These are phyloP conservation scores for Candida montana DNA, from an alignment of 805 yeast species.

Conservation along the genomic window DNA sequence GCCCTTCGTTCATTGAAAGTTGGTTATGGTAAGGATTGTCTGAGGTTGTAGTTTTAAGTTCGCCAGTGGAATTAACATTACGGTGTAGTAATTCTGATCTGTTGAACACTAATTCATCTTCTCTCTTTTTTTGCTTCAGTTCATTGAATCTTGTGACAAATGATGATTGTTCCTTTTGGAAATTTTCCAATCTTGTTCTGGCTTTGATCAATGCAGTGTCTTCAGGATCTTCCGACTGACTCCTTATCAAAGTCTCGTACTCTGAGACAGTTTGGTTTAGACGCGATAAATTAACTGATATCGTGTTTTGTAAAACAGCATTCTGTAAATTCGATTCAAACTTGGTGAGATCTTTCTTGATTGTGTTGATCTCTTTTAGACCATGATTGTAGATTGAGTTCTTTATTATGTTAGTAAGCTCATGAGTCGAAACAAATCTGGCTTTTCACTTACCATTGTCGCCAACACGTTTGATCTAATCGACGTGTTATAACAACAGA, in stretches of 20 bases:
- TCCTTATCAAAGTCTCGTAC: conserved; percentile 34
- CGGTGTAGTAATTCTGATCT: conserved; percentile 43
- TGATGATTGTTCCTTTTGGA: conserved; percentile 37
- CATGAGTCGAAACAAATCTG: too few species aligned
- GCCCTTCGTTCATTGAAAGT: conserved; percentile 42
- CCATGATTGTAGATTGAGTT: conserved; percentile 89
- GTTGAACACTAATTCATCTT: conserved; percentile 32
- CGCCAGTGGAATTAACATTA: conserved; percentile 17
- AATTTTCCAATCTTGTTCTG: conserved; percentile 53
- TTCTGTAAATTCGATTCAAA: conserved; percentile 54
- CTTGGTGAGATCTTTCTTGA: conserved; percentile 60
- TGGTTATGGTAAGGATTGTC: conserved; percentile 28
- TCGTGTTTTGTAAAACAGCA: conserved; percentile 19
- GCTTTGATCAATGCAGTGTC: conserved; percentile 33
- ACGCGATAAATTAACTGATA: conserved; percentile 74
- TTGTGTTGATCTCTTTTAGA: conserved; percentile 70
- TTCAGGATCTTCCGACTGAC: neutral
- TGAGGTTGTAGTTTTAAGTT: conserved; percentile 1
- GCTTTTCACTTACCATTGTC: conserved; percentile 3
- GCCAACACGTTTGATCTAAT: too few species aligned
- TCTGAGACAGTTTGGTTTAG: conserved; percentile 73
- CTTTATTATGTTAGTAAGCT: conserved; percentile 32
- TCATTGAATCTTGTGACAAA: conserved; percentile 28
- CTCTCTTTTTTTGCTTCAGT: conserved; percentile 32
- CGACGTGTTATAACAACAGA: too few species aligned